Base-by-base conservation (phyloP, 176 grass and related monocot species). In the Zea luxurians region DNA sequence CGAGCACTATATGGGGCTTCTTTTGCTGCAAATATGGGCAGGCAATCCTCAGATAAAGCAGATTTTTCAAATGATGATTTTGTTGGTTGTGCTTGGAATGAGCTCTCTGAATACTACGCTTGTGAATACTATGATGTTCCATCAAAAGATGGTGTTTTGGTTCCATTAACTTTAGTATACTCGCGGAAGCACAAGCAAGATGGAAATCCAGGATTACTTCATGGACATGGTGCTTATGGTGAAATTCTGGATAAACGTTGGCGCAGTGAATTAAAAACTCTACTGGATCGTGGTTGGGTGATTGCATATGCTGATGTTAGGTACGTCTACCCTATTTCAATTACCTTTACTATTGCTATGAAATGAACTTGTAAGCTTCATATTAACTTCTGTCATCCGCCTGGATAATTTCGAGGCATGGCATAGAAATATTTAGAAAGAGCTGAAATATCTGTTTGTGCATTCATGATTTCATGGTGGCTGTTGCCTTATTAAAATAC, bases 261-360 rank as follows among this genome's bases (percentile, higher is more conserved):
- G 95, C 77, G 78, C 53, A 94, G 87, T 76, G 95, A 98, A 78
- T 80, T 98, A 66, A 98, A 98, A 88, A 98, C 87, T 80, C 83
- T 94, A 70, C 83, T 98, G 8, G 89, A 94, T 71, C 87, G 91
- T 12, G 95, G 95, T 73, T 98, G 95, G 91, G 78, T 92, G 84
- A 88, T 98, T 79, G 91, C 95, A 75, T 98, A 85, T 87, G 91
- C 95, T 46, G 95, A 98, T 92, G 95, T 94, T 62, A 94, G 95
- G 95, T 92, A 81, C 71, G 38, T 69, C 49, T 83, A 41, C 1
- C 10, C 10, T 68, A 53, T 38, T 73, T 60, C 27, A 65, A 4
- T 0, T 15, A 57, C 61, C 36, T 73, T 72, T n/a, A 45, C 37
- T 70, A n/a, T 10, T 16, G 18, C 13, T 21, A 37, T 69, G 4